Evolutionary conservation across 2,329 filamentous ascomycete genomes (phyloP).

Genomic region (Colletotrichum simmondsii): DNA sequence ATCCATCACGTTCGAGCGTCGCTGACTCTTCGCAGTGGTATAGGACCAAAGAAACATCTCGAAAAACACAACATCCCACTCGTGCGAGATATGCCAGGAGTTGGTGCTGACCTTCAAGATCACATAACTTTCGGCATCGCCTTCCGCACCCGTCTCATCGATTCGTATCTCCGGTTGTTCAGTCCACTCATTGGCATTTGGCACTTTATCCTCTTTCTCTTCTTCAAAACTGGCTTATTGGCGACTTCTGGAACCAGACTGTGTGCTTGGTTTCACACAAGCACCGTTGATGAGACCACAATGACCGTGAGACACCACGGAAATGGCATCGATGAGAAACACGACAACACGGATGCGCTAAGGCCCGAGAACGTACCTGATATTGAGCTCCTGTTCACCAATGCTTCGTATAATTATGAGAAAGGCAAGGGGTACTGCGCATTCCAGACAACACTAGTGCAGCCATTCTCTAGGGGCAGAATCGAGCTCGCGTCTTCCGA

Average conservation of each 20-base stretch:
- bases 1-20: background rate
- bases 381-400: constrained; percentile 50
- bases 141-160: constrained; percentile 39
- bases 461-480: constrained; percentile 43
- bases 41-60: constrained; percentile 40
- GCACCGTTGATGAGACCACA: constrained; percentile 41
- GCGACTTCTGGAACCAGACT: constrained; percentile 34
- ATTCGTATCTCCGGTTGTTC: constrained; percentile 39
- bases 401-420: constrained; percentile 45
- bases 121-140: constrained; percentile 42
- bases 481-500: constrained; percentile 48
- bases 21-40: constrained; percentile 38
- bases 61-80: constrained; percentile 37
- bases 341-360: constrained; percentile 37
- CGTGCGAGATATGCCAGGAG: constrained; percentile 39
- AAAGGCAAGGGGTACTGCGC: constrained; percentile 37
- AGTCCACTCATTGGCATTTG: constrained; percentile 39
- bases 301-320: constrained; percentile 35
- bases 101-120: constrained; percentile 42
- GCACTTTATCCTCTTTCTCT: constrained; percentile 42
- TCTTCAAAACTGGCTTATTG: constrained; percentile 42
- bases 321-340: constrained; percentile 3
- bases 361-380: constrained; percentile 41
- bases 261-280: constrained; percentile 40
- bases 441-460: constrained; percentile 42